These are phyloP conservation scores for Quercus gilva DNA, from an alignment of 306 rosid species.

Conservation along the genomic window DNA sequence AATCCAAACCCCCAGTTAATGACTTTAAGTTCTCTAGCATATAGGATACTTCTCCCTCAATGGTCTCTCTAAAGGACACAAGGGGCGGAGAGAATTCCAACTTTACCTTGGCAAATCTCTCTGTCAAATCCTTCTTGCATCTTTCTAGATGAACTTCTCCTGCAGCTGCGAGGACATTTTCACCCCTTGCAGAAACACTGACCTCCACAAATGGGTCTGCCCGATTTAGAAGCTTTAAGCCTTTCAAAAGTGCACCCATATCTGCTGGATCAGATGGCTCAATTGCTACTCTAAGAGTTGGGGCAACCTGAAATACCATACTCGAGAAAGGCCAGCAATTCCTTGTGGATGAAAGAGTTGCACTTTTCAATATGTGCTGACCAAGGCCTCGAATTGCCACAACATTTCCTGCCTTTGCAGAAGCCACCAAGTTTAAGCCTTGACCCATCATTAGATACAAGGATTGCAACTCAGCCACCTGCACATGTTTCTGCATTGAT, in stretches of 20 bases:
- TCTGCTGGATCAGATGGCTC: conserved; percentile 93
- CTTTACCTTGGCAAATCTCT: conserved; percentile 80
- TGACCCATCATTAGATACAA: conserved; percentile 95
- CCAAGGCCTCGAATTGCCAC: conserved; percentile 94
- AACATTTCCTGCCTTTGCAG: conserved; percentile 73
- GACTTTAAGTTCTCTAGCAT: conserved; percentile 56
- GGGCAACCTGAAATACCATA: conserved; percentile 80
- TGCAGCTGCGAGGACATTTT: conserved; percentile 79
- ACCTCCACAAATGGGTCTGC: conserved; percentile 95
- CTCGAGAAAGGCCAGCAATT: conserved; percentile 94
- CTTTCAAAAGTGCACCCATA: conserved; percentile 61
- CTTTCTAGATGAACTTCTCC: conserved; percentile 97
- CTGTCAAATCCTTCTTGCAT: conserved; percentile 86
- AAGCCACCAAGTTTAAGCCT: conserved; percentile 66
- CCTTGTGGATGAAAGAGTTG: conserved; percentile 78
- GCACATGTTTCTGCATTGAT: conserved; percentile 71
- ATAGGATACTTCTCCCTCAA: conserved; percentile 60
- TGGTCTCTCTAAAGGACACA: conserved; percentile 80
- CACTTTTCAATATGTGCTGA: conserved; percentile 83
- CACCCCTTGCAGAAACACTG: conserved; percentile 78
- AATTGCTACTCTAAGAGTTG: conserved; percentile 81
- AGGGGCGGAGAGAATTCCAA: conserved; percentile 85
- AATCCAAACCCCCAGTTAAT: conserved; percentile 49
- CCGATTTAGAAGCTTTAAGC: conserved; percentile 76
- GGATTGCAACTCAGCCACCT: conserved; percentile 71